These are phyloP conservation scores for Gynandropsis gynandra DNA, from an alignment of 345 rosid genomes.

Conservation along the genomic window DNA sequence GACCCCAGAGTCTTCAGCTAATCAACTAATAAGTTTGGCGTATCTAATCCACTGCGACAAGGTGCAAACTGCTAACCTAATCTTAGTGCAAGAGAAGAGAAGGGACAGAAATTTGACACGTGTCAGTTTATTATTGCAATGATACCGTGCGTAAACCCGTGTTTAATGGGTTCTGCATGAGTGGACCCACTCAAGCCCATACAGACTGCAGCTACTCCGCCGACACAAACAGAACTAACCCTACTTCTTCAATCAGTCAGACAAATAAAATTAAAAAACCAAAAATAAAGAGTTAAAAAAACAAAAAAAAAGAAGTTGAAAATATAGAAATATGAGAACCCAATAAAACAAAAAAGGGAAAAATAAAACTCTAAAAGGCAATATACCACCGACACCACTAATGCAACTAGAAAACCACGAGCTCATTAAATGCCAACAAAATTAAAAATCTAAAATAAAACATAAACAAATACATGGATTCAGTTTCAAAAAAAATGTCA, in stretches of 20 bases:
- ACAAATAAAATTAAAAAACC: background rate
- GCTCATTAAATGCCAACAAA: slow-evolving; percentile 17
- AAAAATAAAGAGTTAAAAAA: slow-evolving; percentile 6
- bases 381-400: slow-evolving; percentile 68
- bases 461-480: no score
- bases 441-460: slow-evolving; percentile 13
- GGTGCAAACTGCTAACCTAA: no score
- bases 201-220: slow-evolving; percentile 39
- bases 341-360: background rate
- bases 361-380: no score
- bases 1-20: no score
- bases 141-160: no score
- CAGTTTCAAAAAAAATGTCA: no score
- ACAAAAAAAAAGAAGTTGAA: background rate
- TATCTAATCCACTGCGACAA: no score
- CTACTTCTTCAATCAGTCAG: slow-evolving; percentile 14
- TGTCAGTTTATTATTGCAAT: slow-evolving; percentile 15
- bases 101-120: slow-evolving; percentile 12
- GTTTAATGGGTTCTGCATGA: no score
- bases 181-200: slow-evolving; percentile 26
- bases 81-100: no score
- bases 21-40: no score
- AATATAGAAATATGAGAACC: background rate
- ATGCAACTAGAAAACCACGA: slow-evolving; percentile 24
- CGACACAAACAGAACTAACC: slow-evolving; percentile 39